phyloP scores from a whole-genome alignment of 768 basidiomycete genomes.

The Tylopilus sp. region DNA sequence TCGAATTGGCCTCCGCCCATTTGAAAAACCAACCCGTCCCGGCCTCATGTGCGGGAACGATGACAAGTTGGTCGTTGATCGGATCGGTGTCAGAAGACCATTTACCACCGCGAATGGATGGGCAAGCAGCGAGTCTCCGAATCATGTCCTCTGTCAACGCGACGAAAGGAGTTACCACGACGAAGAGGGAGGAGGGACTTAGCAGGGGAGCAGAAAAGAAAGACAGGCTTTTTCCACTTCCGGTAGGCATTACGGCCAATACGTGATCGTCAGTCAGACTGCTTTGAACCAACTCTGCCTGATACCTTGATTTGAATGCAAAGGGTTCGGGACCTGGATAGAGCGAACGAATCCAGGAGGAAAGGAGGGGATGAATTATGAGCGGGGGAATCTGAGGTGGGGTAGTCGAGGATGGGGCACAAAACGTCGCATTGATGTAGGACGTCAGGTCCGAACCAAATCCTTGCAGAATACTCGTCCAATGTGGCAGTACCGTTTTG shows the following conservation, averaged over 20 bases:
- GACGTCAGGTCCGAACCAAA: too few relatives aligned
- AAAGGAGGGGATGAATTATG: background rate
- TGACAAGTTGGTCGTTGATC: background rate
- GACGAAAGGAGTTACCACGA: too few relatives aligned
- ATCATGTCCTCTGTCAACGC: conserved; percentile 9
- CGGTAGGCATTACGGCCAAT: conserved; percentile 9
- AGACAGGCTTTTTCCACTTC: conserved; percentile 12
- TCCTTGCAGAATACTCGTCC: too few relatives aligned
- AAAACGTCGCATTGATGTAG: too few relatives aligned
- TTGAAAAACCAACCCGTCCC: background rate
- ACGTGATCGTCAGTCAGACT: too few relatives aligned
- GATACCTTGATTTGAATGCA: background rate
- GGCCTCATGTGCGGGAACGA: conserved; percentile 11
- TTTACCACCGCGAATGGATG: too few relatives aligned
- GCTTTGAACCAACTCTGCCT: conserved; percentile 11
- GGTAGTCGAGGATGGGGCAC: too few relatives aligned
- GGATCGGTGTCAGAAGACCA: too few relatives aligned
- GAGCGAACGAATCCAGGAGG: fast-evolving
- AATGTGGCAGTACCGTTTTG: too few relatives aligned
- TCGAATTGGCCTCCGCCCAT: background rate
- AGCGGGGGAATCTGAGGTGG: too few relatives aligned
- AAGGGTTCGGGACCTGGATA: background rate
- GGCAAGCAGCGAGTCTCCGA: background rate
- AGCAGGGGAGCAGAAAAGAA: conserved; percentile 7
- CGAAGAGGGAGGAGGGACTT: background rate